Evolutionary conservation across 176 grass and related monocot genomes (phyloP).

Genomic region (barley (Hordeum vulgare)): MorexV3_pseudomolecules_assembly NC_058520.1:357806398-357806897

Average conservation of each 20-base stretch:
- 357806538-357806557: not conserved
- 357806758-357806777: slow-evolving; percentile 2
- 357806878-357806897: too few species aligned
- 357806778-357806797: not conserved
- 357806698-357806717: not conserved
- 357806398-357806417: not conserved
- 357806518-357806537: not conserved
- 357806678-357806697: slow-evolving; percentile 11
- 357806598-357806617: not conserved
- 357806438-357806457: not conserved
- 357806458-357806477: not conserved
- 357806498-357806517: not conserved
- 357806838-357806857: too few species aligned
- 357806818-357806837: not conserved
- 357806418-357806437: not conserved
- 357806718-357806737: not conserved
- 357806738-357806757: slow-evolving; percentile 8
- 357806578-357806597: not conserved
- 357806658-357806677: not conserved
- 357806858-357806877: too few species aligned
- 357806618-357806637: not conserved
- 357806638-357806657: not conserved
- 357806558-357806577: not conserved
- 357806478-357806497: not conserved
- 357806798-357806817: not conserved